Evolutionary conservation across 1,139 yeast species (phyloP), one percentile per base, ranked within the genome.

Genomic region (Zhuliangozyma blackwelliae): DNA sequence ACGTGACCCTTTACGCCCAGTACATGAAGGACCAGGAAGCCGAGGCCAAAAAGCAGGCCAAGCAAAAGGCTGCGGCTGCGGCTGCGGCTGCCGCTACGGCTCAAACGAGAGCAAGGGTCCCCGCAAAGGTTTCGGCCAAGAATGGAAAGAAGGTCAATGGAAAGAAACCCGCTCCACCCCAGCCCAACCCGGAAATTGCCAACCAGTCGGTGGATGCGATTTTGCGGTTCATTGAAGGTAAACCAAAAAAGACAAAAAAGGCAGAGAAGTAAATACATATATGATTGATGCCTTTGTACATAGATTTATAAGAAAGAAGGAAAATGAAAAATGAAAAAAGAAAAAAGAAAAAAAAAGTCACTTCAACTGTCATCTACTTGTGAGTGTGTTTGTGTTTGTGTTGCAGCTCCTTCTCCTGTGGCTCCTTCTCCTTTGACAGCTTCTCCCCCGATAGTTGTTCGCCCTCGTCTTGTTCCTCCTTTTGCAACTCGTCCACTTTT

Each of bases 201-300:
- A 61, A 64, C 36, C 69, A 78, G 56, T 77, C 85, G 13, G 74
- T 82, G 40, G 90, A 82, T 36, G 90, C 82, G 41, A 75, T 83
- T 44, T 65, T 82, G 61, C 69, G 70, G 36, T 83, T 75, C 50
- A 80, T 83, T 50, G 83, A 80, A 55, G 86, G 84, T 33, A 49
- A 52, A 29, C 44, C 47, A 39, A 46, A 45, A 48, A 47, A 46
- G 43, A 33, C 38, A 13, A 43, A 40, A 28, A 44, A 45, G 34
- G 38, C 40, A 40, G 48, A 40, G 41, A 49, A 44, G 40, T 48
- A 44, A 31, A 28, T 26, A 40, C 25, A 29, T 21, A 20, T 31
- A 32, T n/a, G 22, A 34, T 25, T 25, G 22, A 11, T n/a, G 22
- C 27, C 27, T 28, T 35, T 46, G 48, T 46, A 44, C 35, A 48